Evolutionary conservation across 345 rosid genomes (phyloP), one percentile per base, ranked within the genome.

Genomic region (Lumnitzera littorea): DNA sequence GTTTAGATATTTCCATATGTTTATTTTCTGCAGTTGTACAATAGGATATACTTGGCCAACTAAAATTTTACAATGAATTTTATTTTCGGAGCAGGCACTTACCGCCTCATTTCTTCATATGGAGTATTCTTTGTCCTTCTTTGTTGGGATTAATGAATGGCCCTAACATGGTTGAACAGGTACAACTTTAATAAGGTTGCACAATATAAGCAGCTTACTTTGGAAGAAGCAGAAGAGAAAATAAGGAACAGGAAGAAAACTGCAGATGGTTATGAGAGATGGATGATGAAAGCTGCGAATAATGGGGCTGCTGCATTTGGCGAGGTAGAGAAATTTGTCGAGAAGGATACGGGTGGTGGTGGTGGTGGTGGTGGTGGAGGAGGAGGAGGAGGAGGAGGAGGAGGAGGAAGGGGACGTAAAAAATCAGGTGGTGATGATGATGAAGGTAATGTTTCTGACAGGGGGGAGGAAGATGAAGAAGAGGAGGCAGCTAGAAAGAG

Each of bases 191-290:
- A 83, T 80, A 94, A 94, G 82, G 91, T 90, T 72, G 96, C 95
- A 6, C 99, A 90, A 59, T 94, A 94, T 78, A 94, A 94, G 76
- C 96, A 90, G 65, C 96, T 94, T 58, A 94, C 99, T 2, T 68
- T 94, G 72, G 99, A 94, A 76, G 99, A 94, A 76, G 99, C 97
- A 1, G 97, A 94, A 70, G 99, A 90, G 82, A 94, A 90, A 82
- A 94, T 94, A 91, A 86, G 66, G 78, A 94, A 90, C 53, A 76
- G 97, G 80, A 82, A 92, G 62, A 94, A 88, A 73, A 94, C 96
- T 1, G 99, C 96, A 12, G 99, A 94, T 79, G 99, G 99, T 60
- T 94, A 88, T 70, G 74, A 86, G 72, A 88, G 99, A 70, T 94
- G 97, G 99, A 90, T 94, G 96, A 90, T 94, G 97, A 90, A 94